These are phyloP conservation scores for Colletotrichum tabaci DNA, from an alignment of 2,329 filamentous ascomycete genomes.

Conservation along the genomic window DNA sequence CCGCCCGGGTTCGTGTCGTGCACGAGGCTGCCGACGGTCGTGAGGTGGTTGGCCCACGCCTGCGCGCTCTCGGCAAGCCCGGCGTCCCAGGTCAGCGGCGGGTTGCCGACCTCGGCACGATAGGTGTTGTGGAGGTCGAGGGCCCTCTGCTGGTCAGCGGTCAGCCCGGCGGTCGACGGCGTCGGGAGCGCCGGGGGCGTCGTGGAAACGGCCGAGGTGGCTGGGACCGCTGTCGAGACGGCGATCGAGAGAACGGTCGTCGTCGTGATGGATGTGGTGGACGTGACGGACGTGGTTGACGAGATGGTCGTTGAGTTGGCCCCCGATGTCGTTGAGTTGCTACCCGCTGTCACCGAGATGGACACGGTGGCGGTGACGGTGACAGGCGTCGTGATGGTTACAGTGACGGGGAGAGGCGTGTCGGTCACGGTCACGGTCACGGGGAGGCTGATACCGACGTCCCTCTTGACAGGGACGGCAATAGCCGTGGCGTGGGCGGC, in stretches of 20 bases:
- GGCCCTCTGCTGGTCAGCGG: conserved; percentile 9
- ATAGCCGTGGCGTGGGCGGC: background rate
- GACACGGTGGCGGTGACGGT: background rate
- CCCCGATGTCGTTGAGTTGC: background rate
- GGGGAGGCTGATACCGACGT: background rate
- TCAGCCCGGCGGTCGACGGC: background rate
- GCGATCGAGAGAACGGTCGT: background rate
- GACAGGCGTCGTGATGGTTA: background rate
- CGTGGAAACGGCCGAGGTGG: background rate
- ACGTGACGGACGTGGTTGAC: background rate
- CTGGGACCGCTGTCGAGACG: background rate
- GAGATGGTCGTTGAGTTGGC: background rate
- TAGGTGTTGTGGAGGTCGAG: conserved; percentile 18
- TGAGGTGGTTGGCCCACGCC: conserved; percentile 15
- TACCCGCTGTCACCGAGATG: background rate
- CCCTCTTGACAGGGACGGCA: background rate
- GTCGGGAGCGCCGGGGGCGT: too few relatives aligned
- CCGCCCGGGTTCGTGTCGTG: conserved; percentile 2
- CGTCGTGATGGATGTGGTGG: background rate
- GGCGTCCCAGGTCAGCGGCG: conserved; percentile 6
- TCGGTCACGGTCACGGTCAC: background rate
- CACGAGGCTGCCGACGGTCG: background rate
- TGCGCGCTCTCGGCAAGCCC: conserved; percentile 6
- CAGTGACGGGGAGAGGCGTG: background rate
- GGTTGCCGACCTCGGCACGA: background rate